Evolutionary conservation across 1,284 basidiomycete genomes (phyloP).

Genomic region (Sanghuangporus weigelae): DNA sequence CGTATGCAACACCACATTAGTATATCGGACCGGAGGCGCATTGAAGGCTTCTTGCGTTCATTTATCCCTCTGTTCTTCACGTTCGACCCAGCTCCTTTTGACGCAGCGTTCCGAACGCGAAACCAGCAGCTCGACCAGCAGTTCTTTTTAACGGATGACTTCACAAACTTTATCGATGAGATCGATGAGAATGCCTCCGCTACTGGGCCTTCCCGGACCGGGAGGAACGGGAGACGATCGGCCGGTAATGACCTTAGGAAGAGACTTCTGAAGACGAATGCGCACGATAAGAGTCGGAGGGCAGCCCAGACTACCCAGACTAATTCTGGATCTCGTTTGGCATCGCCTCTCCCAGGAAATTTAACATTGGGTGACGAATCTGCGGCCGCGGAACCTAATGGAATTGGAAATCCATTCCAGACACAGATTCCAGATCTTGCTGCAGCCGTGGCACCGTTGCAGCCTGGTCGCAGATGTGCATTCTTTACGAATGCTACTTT

Average conservation of each 20-base stretch:
- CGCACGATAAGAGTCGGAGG: slow-evolving; percentile 63
- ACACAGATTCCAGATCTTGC: slow-evolving; percentile 14
- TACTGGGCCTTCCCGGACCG: slow-evolving; percentile 31
- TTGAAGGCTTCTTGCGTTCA: slow-evolving; percentile 80
- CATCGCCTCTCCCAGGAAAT: slow-evolving; percentile 49
- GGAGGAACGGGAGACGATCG: slow-evolving; percentile 34
- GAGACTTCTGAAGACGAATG: slow-evolving; percentile 67
- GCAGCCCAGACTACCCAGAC: slow-evolving; percentile 39
- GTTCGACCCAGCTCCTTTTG: slow-evolving; percentile 67
- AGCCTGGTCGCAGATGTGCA: slow-evolving; percentile 40
- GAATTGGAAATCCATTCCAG: slow-evolving; percentile 19
- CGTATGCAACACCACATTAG: slow-evolving; percentile 76
- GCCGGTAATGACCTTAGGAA: slow-evolving; percentile 62
- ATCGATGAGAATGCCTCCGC: slow-evolving; percentile 46
- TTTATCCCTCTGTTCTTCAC: slow-evolving; percentile 75
- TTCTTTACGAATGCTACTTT: slow-evolving; percentile 91
- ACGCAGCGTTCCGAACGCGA: slow-evolving; percentile 53
- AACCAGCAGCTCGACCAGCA: slow-evolving; percentile 4
- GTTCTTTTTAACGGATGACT: slow-evolving; percentile 18
- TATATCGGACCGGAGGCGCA: slow-evolving; percentile 68
- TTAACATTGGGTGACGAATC: slow-evolving; percentile 35
- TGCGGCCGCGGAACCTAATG: slow-evolving; percentile 26
- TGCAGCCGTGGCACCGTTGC: slow-evolving; percentile 17
- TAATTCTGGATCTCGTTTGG: slow-evolving; percentile 42
- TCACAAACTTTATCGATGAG: slow-evolving; percentile 30